Evolutionary conservation across 2,329 filamentous ascomycete species (phyloP), one percentile per base, ranked within the genome.

Genomic region (Paecilomyces niveus): DNA sequence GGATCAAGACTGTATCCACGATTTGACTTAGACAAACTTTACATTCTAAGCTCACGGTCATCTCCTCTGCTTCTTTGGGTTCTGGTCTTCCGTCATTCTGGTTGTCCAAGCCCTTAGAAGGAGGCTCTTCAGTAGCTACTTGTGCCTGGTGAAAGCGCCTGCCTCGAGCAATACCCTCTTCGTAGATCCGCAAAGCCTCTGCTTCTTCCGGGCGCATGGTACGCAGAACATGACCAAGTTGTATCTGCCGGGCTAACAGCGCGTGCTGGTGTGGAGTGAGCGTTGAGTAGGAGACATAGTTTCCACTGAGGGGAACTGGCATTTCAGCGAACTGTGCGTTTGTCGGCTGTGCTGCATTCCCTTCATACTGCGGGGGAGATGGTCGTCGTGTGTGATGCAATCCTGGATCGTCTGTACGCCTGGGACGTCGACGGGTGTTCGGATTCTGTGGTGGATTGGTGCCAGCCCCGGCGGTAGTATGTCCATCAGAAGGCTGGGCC

Each of bases 11-110:
- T 6, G 78, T 78, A 59, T 83, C 78, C 0, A 82, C 78, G 1
- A 79, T 54, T 64, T 84, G 81, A 9, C 73, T 73, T 63, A 81
- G 81, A 65, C 81, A 84, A 18, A 83, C 74, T 60, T 80, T 77
- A 62, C 81, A 84, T 50, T 80, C 76, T 29, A 84, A 67, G 32
- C 76, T 78, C 45, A 80, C 70, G 4, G 70, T 80, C 76, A 83
- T 74, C 52, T 82, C 76, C 39, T 75, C 76, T 8, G 81, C 76
- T 18, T 75, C 73, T 62, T 78, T 76, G 0, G 81, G 76, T 18
- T 76, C 68, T 1, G 81, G 81, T 7, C 81, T 74, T 10, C 71
- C 73, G 55, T 75, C 71, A 5, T 76, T 74, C 59, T 74, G 71
- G 51, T 74, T 74, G 61, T 82, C 81, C 0, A 83, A 72, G 11